phyloP scores from a whole-genome alignment of 129 eudicot genomes.

The Escallonia rubra region DNA sequence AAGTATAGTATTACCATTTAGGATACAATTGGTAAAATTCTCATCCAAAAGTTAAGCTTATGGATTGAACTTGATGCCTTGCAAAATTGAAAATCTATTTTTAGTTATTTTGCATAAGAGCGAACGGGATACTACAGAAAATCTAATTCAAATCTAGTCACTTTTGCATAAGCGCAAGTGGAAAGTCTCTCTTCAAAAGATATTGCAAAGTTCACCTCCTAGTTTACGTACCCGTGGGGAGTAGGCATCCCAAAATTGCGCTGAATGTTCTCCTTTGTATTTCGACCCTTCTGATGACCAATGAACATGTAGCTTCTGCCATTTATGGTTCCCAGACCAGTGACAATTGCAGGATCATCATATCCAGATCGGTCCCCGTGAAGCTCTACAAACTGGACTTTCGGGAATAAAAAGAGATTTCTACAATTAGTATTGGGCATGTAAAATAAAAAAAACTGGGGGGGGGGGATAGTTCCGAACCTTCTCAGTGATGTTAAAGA shows the following conservation, averaged over 20 bases:
- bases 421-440: neutral
- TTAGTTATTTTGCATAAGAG: neutral
- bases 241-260: constrained; percentile 99
- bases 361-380: constrained; percentile 85
- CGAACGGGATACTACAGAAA: neutral
- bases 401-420: constrained; percentile 10
- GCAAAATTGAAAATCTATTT: neutral
- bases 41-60: neutral
- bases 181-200: neutral
- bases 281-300: constrained; percentile 93
- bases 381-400: constrained; percentile 82
- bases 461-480: constrained; percentile 18
- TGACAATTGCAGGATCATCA: constrained; percentile 85
- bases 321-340: constrained; percentile 77
- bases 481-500: constrained; percentile 85
- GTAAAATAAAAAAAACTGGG: neutral
- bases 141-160: neutral
- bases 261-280: constrained; percentile 80
- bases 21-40: neutral
- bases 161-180: neutral
- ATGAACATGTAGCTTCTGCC: constrained; percentile 86
- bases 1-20: constrained; percentile 9
- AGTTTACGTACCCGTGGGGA: constrained; percentile 77
- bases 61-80: neutral
- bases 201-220: neutral